Base-by-base conservation (phyloP, 805 yeast genomes). In the Starmerella floricola region DNA sequence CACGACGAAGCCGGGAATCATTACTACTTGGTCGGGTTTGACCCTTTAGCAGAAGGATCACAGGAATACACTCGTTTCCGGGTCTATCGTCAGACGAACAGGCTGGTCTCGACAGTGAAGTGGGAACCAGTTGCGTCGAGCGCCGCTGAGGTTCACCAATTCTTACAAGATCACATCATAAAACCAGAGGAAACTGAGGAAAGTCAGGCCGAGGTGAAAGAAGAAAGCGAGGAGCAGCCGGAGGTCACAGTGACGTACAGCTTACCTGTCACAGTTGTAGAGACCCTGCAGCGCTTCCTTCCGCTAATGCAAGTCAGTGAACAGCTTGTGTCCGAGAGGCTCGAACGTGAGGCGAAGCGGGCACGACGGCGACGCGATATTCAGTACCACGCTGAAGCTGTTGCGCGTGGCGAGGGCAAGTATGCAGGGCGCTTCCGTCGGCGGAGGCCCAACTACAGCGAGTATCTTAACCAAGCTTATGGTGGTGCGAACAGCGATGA, bases 71-170 rank as follows among this genome's bases (percentile, higher is more conserved):
- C 64, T 8, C 54, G 55, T 30, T 61, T 62, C 48, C 42, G 66
- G 6, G 45, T 63, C 3, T 62, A 57, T 46, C 39, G 52, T 6
- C 58, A 60, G 44, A 49, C 62, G 4, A 57, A 57, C 46, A 58
- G 63, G 13, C 49, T 52, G 17, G 46, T 59, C 31, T 38, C 53
- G 12, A 42, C 48, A 6, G 63, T 59, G 15, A 49, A 49, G 34
- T 63, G 67, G 67, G 45, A 48, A 27, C 51, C 62, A 2, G 56
- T 63, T 6, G 65, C 66, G 8, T 42, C 55, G 18, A 37, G 41
- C 15, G 45, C 44, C 8, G 49, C 44, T 6, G 62, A 59, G 40
- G 45, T 61, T 6, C 39, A 44, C 27, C 34, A 19, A 11, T 48
- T 62, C 19, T 33, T 49, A n/a, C 27, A 38, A 6, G n/a, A 20